Percentiles rank a stretch among this genome's conserved stretches.
Conservation (phyloP, 2,329 filamentous ascomycete genomes). For the Drechslerella dactyloides region DNA sequence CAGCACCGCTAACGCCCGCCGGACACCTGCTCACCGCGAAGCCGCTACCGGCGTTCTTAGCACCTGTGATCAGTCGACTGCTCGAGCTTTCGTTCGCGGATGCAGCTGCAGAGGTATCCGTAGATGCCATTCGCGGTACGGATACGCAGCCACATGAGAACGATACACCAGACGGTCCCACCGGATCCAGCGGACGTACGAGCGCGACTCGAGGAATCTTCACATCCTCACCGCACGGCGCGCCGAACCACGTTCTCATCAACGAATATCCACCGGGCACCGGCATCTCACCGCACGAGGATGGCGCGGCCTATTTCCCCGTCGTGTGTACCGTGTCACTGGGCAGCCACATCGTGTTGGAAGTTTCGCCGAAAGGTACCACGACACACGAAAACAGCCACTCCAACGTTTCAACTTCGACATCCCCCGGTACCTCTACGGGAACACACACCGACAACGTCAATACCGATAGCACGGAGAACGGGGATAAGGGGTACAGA, state of each 20-base stretch:
- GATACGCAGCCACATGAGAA: neutral
- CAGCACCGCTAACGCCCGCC: slow-evolving; percentile 76
- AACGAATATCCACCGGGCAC: slow-evolving; percentile 89
- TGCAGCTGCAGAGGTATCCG: neutral
- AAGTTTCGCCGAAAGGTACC: slow-evolving; percentile 63
- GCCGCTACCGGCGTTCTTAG: slow-evolving; percentile 77
- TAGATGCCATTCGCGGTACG: neutral
- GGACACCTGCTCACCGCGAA: slow-evolving; percentile 75
- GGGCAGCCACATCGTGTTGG: slow-evolving; percentile 76
- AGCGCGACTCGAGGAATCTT: slow-evolving; percentile 67
- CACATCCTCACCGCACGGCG: slow-evolving; percentile 70
- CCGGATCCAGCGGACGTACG: no score
- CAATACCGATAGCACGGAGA: no score
- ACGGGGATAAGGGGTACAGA: slow-evolving; percentile 55
- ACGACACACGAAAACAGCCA: slow-evolving; percentile 60
- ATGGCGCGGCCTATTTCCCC: slow-evolving; percentile 83
- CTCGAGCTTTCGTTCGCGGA: slow-evolving; percentile 47
- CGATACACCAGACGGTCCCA: neutral
- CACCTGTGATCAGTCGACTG: slow-evolving; percentile 70
- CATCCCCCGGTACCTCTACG: no score
- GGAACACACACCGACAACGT: no score
- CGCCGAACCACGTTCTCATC: slow-evolving; percentile 88
- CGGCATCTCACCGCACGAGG: slow-evolving; percentile 98
- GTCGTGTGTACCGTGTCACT: slow-evolving; percentile 91
- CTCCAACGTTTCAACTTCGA: no score